Evolutionary conservation across 148 eudicot species (phyloP).

Genomic region (Rhododendron ovatum): DNA sequence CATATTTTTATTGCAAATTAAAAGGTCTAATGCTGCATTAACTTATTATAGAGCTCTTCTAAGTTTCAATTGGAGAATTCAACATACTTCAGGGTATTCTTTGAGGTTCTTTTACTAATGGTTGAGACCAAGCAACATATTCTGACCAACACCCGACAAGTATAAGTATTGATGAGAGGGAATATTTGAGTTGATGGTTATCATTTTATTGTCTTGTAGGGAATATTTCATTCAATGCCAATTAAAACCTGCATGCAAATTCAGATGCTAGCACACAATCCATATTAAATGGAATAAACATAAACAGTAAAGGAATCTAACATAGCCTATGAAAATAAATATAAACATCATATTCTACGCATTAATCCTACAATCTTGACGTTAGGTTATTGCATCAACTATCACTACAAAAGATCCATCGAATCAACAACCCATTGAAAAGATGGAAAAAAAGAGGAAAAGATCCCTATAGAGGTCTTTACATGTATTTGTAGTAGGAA

Average conservation of each 20-base stretch:
- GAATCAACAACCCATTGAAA: not conserved
- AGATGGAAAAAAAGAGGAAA: not conserved
- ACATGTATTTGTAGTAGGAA: not conserved
- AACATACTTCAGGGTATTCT: too few relatives aligned
- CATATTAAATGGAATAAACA: not conserved
- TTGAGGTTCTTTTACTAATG: too few relatives aligned
- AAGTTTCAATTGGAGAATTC: too few relatives aligned
- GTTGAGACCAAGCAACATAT: too few relatives aligned
- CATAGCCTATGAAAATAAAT: not conserved
- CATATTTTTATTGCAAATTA: too few relatives aligned
- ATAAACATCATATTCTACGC: too few relatives aligned
- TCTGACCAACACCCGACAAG: too few relatives aligned
- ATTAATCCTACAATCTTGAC: not conserved
- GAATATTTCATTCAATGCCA: not conserved
- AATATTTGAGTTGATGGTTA: too few relatives aligned
- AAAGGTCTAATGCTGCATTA: too few relatives aligned
- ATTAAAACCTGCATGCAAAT: not conserved
- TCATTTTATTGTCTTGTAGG: not conserved
- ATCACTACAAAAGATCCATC: not conserved
- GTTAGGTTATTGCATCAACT: not conserved
- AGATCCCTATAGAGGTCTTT: not conserved
- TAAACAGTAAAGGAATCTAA: not conserved
- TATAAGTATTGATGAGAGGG: too few relatives aligned
- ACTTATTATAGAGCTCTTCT: too few relatives aligned
- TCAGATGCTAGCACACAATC: not conserved